Base-by-base conservation (phyloP, 1,284 basidiomycete species). In the Porogramme epimiltina region DNA sequence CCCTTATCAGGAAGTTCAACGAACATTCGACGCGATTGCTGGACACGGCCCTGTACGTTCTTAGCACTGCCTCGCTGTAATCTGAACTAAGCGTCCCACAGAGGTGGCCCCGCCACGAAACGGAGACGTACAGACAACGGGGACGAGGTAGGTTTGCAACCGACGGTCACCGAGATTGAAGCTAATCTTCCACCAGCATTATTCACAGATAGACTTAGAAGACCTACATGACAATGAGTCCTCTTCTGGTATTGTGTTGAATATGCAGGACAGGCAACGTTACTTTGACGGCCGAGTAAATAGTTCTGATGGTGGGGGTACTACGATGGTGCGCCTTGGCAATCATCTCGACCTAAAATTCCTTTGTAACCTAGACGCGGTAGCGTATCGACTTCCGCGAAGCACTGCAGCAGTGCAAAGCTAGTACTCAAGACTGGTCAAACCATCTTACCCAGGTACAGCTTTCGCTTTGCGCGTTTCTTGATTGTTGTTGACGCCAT, bases 1-100 rank as follows among this genome's bases (percentile, higher is more conserved):
- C 97, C 0, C 79, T 99, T 28, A 98, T 99, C 62, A 82, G 97
- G 38, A 89, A 96, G 62, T 99, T 99, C 75, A 99, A 99, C 66
- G 93, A 98, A 65, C 97, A 99, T 70, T 96, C 93, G 0, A 91
- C 95, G 62, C 79, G 93, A 58, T 73, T 98, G 15, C 75, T 98
- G 24, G 89, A 89, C 51, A 82, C 88, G 40, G 84, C 87, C 4
- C 64, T 90, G 88, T 87, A 65, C 62, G 85, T 72, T 28, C 8
- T 40, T 16, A 28, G 9, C 36, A 37, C 20, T 25, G 16, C 41
- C 19, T 45, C 33, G 24, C 18, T 28, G 18, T 28, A 46, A 41
- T 45, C 47, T 44, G 19, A 42, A 13, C 18, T 22, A 33, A 47
- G 42, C 47, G 28, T 52, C 25, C 22, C 9, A 16, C 55, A 89